Conservation (phyloP, 306 rosid species). For the Senna tora region DNA sequence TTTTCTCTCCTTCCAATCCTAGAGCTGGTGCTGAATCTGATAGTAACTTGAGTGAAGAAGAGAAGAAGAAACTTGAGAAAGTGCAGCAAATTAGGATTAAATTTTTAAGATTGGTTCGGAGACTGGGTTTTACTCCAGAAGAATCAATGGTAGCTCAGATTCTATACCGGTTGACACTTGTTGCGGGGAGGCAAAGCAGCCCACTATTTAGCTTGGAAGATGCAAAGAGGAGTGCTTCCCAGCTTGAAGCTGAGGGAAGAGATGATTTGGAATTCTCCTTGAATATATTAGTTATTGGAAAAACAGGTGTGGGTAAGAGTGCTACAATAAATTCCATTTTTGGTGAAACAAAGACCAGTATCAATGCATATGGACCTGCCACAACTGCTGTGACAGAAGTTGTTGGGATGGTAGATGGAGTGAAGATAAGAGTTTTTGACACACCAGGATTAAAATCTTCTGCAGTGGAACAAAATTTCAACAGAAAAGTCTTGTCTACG, state of each 20-base stretch:
- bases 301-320: slow-evolving; percentile 96
- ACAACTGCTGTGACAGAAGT: slow-evolving; percentile 77
- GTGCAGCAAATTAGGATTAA: slow-evolving; percentile 78
- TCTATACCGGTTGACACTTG: slow-evolving; percentile 71
- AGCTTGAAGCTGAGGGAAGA: slow-evolving; percentile 77
- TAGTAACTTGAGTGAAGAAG: slow-evolving; percentile 75
- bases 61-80: slow-evolving; percentile 67
- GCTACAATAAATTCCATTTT: slow-evolving; percentile 94
- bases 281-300: slow-evolving; percentile 90
- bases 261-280: slow-evolving; percentile 72
- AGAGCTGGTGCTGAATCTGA: slow-evolving; percentile 54
- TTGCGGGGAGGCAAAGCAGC: slow-evolving; percentile 72
- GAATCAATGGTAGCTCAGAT: slow-evolving; percentile 90
- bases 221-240: slow-evolving; percentile 73
- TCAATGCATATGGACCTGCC: slow-evolving; percentile 82
- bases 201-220: slow-evolving; percentile 68
- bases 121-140: slow-evolving; percentile 75
- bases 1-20: slow-evolving; percentile 54
- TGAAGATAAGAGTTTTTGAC: slow-evolving; percentile 78
- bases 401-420: slow-evolving; percentile 85
- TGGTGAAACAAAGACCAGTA: slow-evolving; percentile 75
- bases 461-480: slow-evolving; percentile 72
- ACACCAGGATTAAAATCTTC: slow-evolving; percentile 91
- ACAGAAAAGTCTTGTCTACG: slow-evolving; percentile 64
- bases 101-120: slow-evolving; percentile 78